These are phyloP conservation scores for Cucurbita argyrosperma DNA, from an alignment of 306 rosid genomes.

Conservation along the genomic window DNA sequence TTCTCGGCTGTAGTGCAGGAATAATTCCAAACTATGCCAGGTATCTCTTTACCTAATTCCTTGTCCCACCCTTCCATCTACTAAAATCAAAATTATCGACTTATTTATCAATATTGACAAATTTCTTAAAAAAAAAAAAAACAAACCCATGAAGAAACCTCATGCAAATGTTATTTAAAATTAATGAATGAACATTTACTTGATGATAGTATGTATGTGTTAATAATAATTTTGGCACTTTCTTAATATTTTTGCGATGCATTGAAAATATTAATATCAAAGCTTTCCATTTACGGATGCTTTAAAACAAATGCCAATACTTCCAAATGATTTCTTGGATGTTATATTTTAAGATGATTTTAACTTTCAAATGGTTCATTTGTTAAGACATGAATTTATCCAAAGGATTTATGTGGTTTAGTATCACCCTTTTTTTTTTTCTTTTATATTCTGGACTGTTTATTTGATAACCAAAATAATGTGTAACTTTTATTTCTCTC, in stretches of 20 bases:
- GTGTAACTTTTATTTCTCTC: too few species aligned
- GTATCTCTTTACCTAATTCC: neutral
- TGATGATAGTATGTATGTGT: too few species aligned
- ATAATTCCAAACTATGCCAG: slow-evolving; percentile 2
- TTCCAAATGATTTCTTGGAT: too few species aligned
- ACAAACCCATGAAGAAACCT: neutral
- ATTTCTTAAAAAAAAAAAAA: neutral
- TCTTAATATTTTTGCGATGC: neutral
- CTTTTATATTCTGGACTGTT: too few species aligned
- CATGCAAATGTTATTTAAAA: too few species aligned
- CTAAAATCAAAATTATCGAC: neutral
- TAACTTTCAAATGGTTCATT: neutral
- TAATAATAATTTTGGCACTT: too few species aligned
- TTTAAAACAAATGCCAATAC: neutral
- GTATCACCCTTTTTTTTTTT: too few species aligned
- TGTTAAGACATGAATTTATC: too few species aligned
- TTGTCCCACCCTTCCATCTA: neutral
- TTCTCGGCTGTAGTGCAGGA: slow-evolving; percentile 64
- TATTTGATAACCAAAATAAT: too few species aligned
- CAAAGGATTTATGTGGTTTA: too few species aligned
- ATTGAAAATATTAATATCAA: neutral
- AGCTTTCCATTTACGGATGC: neutral
- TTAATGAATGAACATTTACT: neutral
- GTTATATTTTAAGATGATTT: too few species aligned
- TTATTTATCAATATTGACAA: neutral